A percentile compares a stretch with the other conserved stretches of the same genome.
These are phyloP conservation scores for Phytophthora tubulina DNA, from an alignment of 352 stramenopile species.

Conservation along the genomic window DNA sequence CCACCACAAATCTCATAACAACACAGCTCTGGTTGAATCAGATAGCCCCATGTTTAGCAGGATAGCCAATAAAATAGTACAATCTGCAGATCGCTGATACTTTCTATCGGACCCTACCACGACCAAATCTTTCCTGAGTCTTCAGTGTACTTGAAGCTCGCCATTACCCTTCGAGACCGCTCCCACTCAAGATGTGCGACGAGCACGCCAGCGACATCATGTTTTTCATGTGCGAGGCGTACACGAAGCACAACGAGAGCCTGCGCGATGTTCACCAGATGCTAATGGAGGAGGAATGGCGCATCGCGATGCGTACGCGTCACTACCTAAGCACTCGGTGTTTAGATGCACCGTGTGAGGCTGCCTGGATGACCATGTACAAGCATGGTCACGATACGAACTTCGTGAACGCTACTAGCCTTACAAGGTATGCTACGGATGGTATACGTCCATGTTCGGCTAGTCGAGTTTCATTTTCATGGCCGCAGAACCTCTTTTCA, in stretches of 20 bases:
- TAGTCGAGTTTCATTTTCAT: background rate
- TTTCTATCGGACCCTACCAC: no score
- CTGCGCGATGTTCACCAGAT: background rate
- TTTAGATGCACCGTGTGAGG: background rate
- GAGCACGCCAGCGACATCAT: background rate
- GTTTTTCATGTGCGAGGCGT: background rate
- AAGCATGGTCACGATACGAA: background rate
- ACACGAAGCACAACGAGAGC: background rate
- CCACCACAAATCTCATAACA: background rate
- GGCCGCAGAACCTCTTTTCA: background rate
- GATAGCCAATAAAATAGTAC: background rate
- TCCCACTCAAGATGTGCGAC: background rate
- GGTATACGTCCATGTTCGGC: background rate
- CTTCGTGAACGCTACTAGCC: background rate
- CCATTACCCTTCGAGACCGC: background rate
- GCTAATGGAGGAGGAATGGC: slow-evolving; percentile 12
- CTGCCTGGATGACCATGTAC: slow-evolving; percentile 2
- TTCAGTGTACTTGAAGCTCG: background rate
- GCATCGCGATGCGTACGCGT: slow-evolving; percentile 1
- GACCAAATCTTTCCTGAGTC: no score
- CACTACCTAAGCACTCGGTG: slow-evolving; percentile 10
- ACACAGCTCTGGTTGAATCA: background rate
- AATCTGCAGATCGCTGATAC: background rate
- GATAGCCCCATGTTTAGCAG: background rate
- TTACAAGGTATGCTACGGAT: background rate